phyloP scores from a whole-genome alignment of 257 asterid species.

The Solanum paucissectum region DNA sequence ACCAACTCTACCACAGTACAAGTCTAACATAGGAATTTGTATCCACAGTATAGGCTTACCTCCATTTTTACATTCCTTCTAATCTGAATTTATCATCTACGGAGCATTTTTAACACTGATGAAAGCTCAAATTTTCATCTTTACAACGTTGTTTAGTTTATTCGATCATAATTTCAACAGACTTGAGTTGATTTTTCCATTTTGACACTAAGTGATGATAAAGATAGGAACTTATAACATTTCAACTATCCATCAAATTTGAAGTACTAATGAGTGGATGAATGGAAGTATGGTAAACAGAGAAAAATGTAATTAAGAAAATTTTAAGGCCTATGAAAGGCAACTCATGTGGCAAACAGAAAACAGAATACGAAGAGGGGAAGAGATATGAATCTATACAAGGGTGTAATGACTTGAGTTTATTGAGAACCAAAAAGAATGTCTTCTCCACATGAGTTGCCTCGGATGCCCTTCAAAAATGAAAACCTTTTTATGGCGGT shows the following conservation, averaged over 20 bases:
- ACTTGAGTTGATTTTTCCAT: neutral
- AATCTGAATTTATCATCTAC: neutral
- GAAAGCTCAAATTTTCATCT: neutral
- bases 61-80: neutral
- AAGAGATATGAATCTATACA: neutral
- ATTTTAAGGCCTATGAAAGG: neutral
- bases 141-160: neutral
- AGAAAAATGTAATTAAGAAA: neutral
- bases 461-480: neutral
- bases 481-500: too few relatives aligned
- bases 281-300: neutral
- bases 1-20: neutral
- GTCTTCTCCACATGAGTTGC: neutral
- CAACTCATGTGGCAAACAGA: neutral
- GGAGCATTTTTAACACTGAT: neutral
- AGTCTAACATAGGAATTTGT: neutral
- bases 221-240: neutral
- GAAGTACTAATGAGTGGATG: neutral
- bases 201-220: neutral
- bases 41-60: neutral
- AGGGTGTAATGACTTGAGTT: neutral
- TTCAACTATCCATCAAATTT: neutral
- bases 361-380: neutral
- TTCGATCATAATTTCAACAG: neutral
- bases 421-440: neutral